Evolutionary conservation across 768 basidiomycete species (phyloP).

Genomic region (Mycena indigotica): DNA sequence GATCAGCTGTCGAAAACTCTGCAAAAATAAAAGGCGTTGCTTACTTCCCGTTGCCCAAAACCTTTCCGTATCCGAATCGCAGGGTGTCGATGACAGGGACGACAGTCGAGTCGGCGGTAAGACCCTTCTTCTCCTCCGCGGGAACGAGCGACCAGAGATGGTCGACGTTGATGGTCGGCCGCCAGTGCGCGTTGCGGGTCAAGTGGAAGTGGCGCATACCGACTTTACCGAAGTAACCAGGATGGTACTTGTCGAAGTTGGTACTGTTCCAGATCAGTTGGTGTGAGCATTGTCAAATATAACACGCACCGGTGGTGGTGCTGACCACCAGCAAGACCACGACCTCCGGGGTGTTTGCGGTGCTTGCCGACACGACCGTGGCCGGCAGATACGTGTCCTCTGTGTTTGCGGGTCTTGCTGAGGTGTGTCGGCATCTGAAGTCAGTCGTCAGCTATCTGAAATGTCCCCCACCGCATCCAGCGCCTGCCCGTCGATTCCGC

Average conservation of each 20-base stretch:
- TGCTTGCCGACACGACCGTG: slow-evolving; percentile 99
- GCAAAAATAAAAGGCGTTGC: slow-evolving; percentile 35
- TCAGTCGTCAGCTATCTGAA: not conserved
- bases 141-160: slow-evolving; percentile 94
- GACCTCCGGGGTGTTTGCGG: slow-evolving; percentile 99
- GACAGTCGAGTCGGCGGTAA: slow-evolving; percentile 73
- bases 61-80: slow-evolving; percentile 84
- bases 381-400: slow-evolving; percentile 99
- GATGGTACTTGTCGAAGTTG: slow-evolving; percentile 99
- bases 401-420: slow-evolving; percentile 98
- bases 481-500: not conserved
- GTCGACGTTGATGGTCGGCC: slow-evolving; percentile 98
- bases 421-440: slow-evolving; percentile 88
- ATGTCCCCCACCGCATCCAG: not conserved
- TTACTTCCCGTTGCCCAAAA: slow-evolving; percentile 91
- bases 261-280: slow-evolving; percentile 50
- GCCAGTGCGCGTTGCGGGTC: slow-evolving; percentile 88
- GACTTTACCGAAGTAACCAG: slow-evolving; percentile 99
- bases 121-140: slow-evolving; percentile 74
- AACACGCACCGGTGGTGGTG: slow-evolving; percentile 92
- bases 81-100: slow-evolving; percentile 96
- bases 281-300: not conserved
- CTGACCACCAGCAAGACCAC: slow-evolving; percentile 99
- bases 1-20: not conserved
- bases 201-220: slow-evolving; percentile 99